Evolutionary conservation across 345 rosid species (phyloP), one percentile per base, ranked within the genome.

Genomic region (Melastoma malabathricum): DNA sequence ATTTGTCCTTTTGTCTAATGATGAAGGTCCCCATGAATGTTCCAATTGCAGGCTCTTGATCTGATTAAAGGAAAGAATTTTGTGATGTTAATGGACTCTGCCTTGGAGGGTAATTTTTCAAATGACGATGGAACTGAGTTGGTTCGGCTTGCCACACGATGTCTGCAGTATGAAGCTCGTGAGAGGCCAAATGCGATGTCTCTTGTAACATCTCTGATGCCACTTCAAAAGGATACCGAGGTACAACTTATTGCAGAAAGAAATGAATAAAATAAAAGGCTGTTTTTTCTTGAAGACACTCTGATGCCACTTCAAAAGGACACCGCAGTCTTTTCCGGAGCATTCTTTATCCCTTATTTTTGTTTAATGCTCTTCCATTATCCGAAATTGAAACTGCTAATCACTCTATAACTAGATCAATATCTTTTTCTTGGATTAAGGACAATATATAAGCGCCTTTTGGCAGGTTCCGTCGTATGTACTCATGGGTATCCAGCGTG

Each of bases 151-250:
- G 80, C 80, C 23, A 64, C 76, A 18, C 72, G 76, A 41, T 75
- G 80, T 52, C 55, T 75, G 54, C 80, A 75, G 61, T 65, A 65
- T 54, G 80, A 75, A 71, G 62, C 76, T 45, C 63, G 74, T 25
- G 80, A 75, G 56, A 71, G 80, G 67, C 80, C 80, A 12, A 71
- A 68, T 43, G 65, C 70, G 25, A 75, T 65, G 61, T 68, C 80
- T 56, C 76, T 75, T 57, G 80, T 75, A 31, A 59, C 55, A 22
- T 50, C 68, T 50, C 80, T 75, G 19, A 31, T 62, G 57, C 62
- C 74, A 50, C 80, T 75, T 43, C 76, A 68, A 64, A 71, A 68
- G 47, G 76, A 75, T 43, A 58, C 67, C 18, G 71, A 71, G 80
- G 80, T 70, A 58, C n/a, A 16, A 34, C 41, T 5, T 34, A 1